Base-by-base conservation (phyloP, 2,329 filamentous ascomycete genomes). In the Aureobasidium subglaciale region DNA sequence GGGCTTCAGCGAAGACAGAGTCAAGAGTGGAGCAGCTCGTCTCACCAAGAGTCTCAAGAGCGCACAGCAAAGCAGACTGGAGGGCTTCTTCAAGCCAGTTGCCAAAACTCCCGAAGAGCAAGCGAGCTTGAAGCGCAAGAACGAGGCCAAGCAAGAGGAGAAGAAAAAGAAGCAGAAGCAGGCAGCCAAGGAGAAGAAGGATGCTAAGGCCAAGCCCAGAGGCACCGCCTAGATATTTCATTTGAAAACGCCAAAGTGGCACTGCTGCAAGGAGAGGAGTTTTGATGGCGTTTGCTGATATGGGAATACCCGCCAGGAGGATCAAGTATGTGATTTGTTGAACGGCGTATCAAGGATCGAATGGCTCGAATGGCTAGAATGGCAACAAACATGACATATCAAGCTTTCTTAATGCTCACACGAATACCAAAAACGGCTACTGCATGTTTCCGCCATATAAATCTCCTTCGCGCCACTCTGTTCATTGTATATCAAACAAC, bases 131-230 rank as follows among this genome's bases (percentile, higher is more conserved):
- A 99, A 99, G 81, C 82, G 93, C 63, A 99, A 97, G 77, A 80
- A 93, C 34, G 92, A 97, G 52, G 88, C 91, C 74, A 95, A 95
- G 76, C 78, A 89, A 29, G 90, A 91, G 64, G 87, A 90, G 63
- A 90, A 90, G 73, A 96, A 92, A 77, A 97, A 97, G 81, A 95
- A 91, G 75, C 79, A 87, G 63, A 99, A 96, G 80, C 84, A 88
- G 60, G 90, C 95, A 57, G 91, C 92, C 66, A 96, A 96, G 77
- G 89, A 91, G 62, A 99, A 97, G 81, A 91, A 91, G 62, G 88
- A 88, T 61, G 82, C 84, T 20, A 99, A 96, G 75, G 79, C 86
- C 5, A 96, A 92, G 75, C 91, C 92, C 13, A 83, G 88, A 60
- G 86, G 84, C 20, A 76, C 81, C 24, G 60, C 59, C 37, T 62